Evolutionary conservation across 805 yeast species (phyloP).

Genomic region (Yarrowia sp.): DNA sequence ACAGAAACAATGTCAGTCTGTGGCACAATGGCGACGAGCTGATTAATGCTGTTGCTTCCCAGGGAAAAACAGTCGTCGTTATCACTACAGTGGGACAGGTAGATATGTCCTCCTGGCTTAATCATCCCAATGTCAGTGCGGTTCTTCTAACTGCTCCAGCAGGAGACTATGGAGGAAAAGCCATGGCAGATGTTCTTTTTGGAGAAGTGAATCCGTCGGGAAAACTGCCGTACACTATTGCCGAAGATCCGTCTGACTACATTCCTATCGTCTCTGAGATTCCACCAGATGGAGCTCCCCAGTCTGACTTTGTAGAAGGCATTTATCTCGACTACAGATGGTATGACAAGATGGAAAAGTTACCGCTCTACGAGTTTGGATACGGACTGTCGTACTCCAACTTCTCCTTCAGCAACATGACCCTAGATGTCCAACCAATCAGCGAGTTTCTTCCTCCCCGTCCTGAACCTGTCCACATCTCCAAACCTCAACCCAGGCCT

Average conservation of each 20-base stretch:
- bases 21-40: constrained; percentile 59
- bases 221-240: constrained; percentile 59
- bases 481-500: background rate
- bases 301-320: constrained; percentile 41
- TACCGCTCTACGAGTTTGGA: constrained; percentile 62
- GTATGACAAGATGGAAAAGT: constrained; percentile 53
- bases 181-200: constrained; percentile 56
- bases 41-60: constrained; percentile 47
- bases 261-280: constrained; percentile 46
- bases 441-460: constrained; percentile 47
- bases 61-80: constrained; percentile 55
- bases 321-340: constrained; percentile 54
- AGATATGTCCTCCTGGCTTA: constrained; percentile 52
- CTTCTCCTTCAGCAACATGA: constrained; percentile 39
- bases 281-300: constrained; percentile 40
- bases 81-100: constrained; percentile 60
- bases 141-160: constrained; percentile 55
- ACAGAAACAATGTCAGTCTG: constrained; percentile 49
- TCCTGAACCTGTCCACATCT: background rate
- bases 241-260: constrained; percentile 48
- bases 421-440: constrained; percentile 44
- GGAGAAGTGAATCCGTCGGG: constrained; percentile 64
- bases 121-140: constrained; percentile 55
- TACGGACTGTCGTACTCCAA: constrained; percentile 56
- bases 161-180: constrained; percentile 55